Conservation (phyloP, 495 filamentous ascomycete species). For the Penicillium coffeae region DNA sequence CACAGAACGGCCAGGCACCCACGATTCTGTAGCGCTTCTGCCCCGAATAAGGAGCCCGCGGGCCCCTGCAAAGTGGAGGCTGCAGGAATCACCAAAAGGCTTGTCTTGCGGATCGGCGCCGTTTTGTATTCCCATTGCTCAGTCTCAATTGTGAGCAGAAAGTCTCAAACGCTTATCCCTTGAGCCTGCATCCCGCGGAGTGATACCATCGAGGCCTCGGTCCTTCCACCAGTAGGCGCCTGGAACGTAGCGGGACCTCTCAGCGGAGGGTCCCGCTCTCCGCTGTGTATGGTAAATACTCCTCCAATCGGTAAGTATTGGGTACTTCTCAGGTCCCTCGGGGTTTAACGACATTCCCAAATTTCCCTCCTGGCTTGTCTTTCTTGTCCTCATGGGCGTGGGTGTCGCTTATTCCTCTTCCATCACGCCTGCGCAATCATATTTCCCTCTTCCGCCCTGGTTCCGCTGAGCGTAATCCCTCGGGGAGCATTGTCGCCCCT, state of each 20-base stretch:
- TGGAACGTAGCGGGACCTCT: neutral
- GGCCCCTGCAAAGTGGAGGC: constrained; percentile 8
- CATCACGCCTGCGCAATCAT: constrained; percentile 1
- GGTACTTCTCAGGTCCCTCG: neutral
- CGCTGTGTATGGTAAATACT: constrained; percentile 16
- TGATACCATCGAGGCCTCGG: neutral
- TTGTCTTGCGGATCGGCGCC: neutral
- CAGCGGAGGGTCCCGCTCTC: constrained; percentile 36
- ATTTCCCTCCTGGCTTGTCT: neutral
- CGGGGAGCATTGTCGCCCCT: neutral
- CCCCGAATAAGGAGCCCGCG: neutral
- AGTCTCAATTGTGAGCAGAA: neutral
- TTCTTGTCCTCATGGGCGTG: constrained; percentile 5
- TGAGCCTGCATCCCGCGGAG: neutral
- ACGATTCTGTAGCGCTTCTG: neutral
- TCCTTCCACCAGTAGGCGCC: neutral
- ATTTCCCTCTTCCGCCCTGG: constrained; percentile 7
- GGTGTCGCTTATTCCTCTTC: neutral
- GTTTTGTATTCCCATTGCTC: neutral
- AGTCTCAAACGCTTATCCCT: neutral
- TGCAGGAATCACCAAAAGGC: neutral
- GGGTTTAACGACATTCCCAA: neutral
- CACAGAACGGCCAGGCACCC: neutral
- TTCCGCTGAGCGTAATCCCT: constrained; percentile 2
- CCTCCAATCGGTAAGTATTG: neutral